These are phyloP conservation scores for Sarcomyxa edulis DNA, from an alignment of 768 basidiomycete genomes.

Conservation along the genomic window DNA sequence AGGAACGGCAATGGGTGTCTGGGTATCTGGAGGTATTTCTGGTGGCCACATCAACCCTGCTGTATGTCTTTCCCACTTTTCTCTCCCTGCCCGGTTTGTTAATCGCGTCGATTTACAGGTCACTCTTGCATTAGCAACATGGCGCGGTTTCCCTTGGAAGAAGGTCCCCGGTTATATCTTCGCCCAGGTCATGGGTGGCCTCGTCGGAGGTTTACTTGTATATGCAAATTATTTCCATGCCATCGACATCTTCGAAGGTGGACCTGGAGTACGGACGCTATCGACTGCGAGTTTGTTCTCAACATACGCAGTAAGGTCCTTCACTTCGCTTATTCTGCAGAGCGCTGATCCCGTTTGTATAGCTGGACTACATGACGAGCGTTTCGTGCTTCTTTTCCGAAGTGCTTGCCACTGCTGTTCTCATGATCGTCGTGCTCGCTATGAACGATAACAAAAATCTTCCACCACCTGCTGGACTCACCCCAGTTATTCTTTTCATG, in stretches of 20 bases:
- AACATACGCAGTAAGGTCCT: slow-evolving; percentile 50
- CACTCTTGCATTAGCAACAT: slow-evolving; percentile 46
- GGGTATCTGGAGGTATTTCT: slow-evolving; percentile 61
- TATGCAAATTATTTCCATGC: slow-evolving; percentile 68
- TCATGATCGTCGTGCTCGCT: slow-evolving; percentile 50
- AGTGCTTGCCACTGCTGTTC: slow-evolving; percentile 41
- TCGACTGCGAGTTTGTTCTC: slow-evolving; percentile 53
- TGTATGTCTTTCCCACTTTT: slow-evolving; percentile 27
- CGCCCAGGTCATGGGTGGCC: slow-evolving; percentile 57
- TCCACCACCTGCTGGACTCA: slow-evolving; percentile 42
- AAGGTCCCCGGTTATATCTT: slow-evolving; percentile 53
- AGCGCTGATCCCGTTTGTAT: slow-evolving; percentile 1
- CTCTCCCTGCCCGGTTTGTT: not conserved
- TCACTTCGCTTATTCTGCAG: not conserved
- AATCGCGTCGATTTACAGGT: slow-evolving; percentile 23
- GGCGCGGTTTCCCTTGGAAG: slow-evolving; percentile 52
- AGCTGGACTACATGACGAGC: slow-evolving; percentile 35
- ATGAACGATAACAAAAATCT: slow-evolving; percentile 48
- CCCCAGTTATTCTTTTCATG: slow-evolving; percentile 52
- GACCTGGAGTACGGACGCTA: slow-evolving; percentile 47
- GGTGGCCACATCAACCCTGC: slow-evolving; percentile 77
- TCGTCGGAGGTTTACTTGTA: slow-evolving; percentile 50
- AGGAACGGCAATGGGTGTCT: slow-evolving; percentile 63
- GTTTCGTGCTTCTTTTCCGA: slow-evolving; percentile 39
- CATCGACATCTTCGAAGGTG: slow-evolving; percentile 60